Base-by-base conservation (phyloP, 345 rosid genomes). In the Citrus mangshanensis region DNA sequence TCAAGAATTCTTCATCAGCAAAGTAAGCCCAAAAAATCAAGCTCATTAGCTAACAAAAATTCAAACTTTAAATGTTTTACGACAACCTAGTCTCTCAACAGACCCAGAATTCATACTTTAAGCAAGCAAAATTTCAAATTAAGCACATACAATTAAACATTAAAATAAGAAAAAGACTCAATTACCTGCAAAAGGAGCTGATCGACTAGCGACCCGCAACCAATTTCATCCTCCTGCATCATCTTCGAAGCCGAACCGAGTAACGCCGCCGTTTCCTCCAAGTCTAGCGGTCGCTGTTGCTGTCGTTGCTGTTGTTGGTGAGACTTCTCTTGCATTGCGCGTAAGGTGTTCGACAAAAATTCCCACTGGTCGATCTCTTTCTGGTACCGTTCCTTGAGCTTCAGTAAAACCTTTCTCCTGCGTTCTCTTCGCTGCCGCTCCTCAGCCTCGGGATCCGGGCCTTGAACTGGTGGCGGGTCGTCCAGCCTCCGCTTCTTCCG, bases 281-380 rank as follows among this genome's bases (percentile, higher is more conserved):
- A 64, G 61, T 81, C 78, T 62, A 54, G 62, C 37, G 25, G 81
- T 9, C 72, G 78, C 75, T 70, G 76, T 38, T 51, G 71, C 28
- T 70, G 81, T 8, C 76, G 78, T 75, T 67, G 76, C 25, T 56
- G 73, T 35, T 70, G 76, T 40, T 56, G 73, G 30, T 79, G 81
- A 1, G 89, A 82, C 75, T 80, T 87, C 46, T 83, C 91, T 77
- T 86, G 84, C 91, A 91, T 85, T 56, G 63, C 84, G n/a, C 80
- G 87, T 66, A 91, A 86, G 35, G 79, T 81, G 85, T 72, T 90
- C 82, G 93, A 89, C 63, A 95, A 63, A 87, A 80, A 54, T 49
- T 87, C 93, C 98, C 98, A 95, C 51, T 72, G 84, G 38, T 83
- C 79, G 25, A 95, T 86, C 82, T 95, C 98, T 12, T 75, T 83